These are phyloP conservation scores for Paraleonurus japonicus DNA, from an alignment of 257 asterid genomes.

Conservation along the genomic window DNA sequence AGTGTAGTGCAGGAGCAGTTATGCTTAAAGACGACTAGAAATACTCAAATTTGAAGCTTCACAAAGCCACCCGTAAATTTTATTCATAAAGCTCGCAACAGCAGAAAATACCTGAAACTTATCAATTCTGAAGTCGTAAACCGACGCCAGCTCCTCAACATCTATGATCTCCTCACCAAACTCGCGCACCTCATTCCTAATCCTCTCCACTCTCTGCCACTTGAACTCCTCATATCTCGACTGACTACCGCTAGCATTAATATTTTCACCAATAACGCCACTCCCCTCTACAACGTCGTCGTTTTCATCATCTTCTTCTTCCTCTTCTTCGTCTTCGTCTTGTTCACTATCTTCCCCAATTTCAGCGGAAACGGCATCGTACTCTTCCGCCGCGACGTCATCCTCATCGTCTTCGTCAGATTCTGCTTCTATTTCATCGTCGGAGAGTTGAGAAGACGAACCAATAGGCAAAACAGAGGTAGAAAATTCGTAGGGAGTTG, in stretches of 20 bases:
- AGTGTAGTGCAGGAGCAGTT: not conserved
- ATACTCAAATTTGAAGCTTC: not conserved
- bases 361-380: constrained; percentile 47
- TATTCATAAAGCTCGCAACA: not conserved
- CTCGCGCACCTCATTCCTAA: constrained; percentile 77
- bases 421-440: constrained; percentile 51
- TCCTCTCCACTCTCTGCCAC: constrained; percentile 94
- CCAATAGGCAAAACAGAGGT: constrained; percentile 46
- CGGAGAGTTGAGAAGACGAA: constrained; percentile 57
- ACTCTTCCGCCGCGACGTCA: constrained; percentile 70
- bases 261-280: constrained; percentile 11
- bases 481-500: constrained; percentile 38
- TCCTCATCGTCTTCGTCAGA: constrained; percentile 51
- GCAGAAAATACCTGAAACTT: constrained; percentile 70
- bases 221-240: constrained; percentile 67
- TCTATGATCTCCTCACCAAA: constrained; percentile 81
- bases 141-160: constrained; percentile 80
- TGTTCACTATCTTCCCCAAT: constrained; percentile 39
- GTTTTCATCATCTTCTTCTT: constrained; percentile 40
- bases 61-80: not conserved
- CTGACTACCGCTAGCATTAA: constrained; percentile 17
- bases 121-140: constrained; percentile 84
- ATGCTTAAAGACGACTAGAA: not conserved
- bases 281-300: constrained; percentile 34
- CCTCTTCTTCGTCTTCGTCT: constrained; percentile 43